phyloP scores from a whole-genome alignment of 1,139 yeast genomes.

The Nakaseomyces kungkrabaensis region DNA sequence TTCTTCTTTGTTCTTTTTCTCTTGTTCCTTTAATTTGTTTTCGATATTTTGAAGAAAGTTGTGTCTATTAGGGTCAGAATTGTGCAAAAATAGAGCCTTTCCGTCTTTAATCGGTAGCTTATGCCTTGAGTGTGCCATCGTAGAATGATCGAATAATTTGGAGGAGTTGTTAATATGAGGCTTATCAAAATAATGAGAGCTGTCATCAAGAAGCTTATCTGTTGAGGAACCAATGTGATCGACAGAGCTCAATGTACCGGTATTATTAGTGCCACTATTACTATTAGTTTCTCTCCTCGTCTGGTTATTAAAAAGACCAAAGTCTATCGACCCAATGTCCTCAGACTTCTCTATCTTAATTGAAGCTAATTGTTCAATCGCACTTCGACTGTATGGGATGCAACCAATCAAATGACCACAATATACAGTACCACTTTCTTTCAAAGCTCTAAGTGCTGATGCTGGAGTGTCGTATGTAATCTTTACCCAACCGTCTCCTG shows the following conservation, averaged over 20 bases:
- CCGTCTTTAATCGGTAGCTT: constrained; percentile 24
- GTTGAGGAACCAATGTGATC: background rate
- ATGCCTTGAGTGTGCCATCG: constrained; percentile 2
- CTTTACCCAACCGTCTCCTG: constrained; percentile 85
- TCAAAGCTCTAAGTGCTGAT: constrained; percentile 73
- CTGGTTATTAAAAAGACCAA: background rate
- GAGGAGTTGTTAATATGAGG: background rate
- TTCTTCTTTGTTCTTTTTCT: constrained; percentile 11
- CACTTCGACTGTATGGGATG: constrained; percentile 51
- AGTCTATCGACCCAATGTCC: constrained; percentile 40
- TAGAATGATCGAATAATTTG: background rate
- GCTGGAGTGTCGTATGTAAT: constrained; percentile 69
- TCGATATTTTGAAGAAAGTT: constrained; percentile 30
- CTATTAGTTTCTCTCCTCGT: background rate
- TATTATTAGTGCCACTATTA: background rate
- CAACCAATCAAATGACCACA: constrained; percentile 72
- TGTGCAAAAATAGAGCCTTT: constrained; percentile 25
- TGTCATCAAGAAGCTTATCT: background rate
- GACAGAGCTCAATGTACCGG: constrained; percentile 12
- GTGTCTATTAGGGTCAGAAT: constrained; percentile 10
- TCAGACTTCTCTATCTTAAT: constrained; percentile 42
- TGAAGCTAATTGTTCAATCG: constrained; percentile 55
- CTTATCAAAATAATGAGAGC: background rate
- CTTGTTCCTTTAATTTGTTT: constrained; percentile 26
- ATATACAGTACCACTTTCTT: constrained; percentile 67